A percentile compares a stretch with the other conserved stretches of the same genome.
phyloP scores from a whole-genome alignment of 1,284 basidiomycete genomes.

The Trametes pubescens region DNA sequence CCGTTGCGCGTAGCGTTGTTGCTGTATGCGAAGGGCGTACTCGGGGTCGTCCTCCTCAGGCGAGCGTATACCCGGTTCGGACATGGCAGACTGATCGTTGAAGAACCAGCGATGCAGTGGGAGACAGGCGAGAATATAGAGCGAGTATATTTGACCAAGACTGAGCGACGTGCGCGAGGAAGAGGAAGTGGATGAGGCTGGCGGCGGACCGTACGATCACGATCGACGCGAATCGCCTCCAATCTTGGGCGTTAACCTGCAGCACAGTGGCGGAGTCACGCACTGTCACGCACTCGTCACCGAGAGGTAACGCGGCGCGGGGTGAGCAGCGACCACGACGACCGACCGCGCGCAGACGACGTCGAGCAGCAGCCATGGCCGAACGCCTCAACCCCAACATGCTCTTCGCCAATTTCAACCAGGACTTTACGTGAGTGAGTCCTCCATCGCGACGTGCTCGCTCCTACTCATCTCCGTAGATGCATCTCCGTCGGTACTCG shows the following conservation, averaged over 20 bases:
- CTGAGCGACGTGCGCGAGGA: neutral
- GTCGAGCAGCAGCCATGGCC: slow-evolving; percentile 36
- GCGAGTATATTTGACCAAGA: neutral
- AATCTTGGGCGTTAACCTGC: neutral
- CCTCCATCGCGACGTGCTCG: slow-evolving; percentile 1
- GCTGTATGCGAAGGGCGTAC: slow-evolving; percentile 11
- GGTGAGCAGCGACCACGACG: slow-evolving; percentile 23
- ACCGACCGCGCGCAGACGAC: slow-evolving; percentile 6
- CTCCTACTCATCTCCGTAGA: slow-evolving; percentile 47
- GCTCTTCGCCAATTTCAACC: slow-evolving; percentile 89
- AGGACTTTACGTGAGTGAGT: slow-evolving; percentile 79
- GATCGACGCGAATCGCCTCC: neutral
- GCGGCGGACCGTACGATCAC: neutral
- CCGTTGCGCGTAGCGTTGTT: slow-evolving; percentile 18
- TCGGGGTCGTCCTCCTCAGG: slow-evolving; percentile 7
- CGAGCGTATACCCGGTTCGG: neutral
- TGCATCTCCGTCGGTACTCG: slow-evolving; percentile 96
- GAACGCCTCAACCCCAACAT: slow-evolving; percentile 59
- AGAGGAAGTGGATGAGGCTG: neutral
- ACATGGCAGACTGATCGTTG: neutral
- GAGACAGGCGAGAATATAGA: neutral
- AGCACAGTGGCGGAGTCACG: slow-evolving; percentile 8
- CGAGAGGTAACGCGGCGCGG: slow-evolving; percentile 15
- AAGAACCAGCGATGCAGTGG: neutral
- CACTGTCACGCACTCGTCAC: slow-evolving; percentile 14